phyloP scores from a whole-genome alignment of 768 basidiomycete species.

The Pisolithus orientalis region DNA sequence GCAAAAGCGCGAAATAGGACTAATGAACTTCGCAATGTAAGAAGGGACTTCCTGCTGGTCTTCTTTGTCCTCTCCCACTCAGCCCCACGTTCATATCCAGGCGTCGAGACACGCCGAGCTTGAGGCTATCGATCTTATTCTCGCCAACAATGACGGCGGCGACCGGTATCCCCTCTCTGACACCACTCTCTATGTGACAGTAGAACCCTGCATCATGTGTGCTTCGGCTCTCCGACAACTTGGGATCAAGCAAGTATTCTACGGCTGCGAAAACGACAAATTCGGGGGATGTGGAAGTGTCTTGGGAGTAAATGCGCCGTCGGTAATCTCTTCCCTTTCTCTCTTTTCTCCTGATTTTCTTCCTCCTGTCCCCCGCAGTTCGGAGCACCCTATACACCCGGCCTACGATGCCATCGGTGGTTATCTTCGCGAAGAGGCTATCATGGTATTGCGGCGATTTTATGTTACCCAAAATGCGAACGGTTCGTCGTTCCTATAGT shows the following conservation, averaged over 20 bases:
- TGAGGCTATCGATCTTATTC: slow-evolving; percentile 88
- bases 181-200: slow-evolving; percentile 93
- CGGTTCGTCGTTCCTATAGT: slow-evolving; percentile 43
- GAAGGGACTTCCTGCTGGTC: slow-evolving; percentile 8
- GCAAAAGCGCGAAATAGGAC: slow-evolving; percentile 90
- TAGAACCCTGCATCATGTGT: slow-evolving; percentile 99
- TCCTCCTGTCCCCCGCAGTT: slow-evolving; percentile 31
- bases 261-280: slow-evolving; percentile 91
- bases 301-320: slow-evolving; percentile 78
- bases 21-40: slow-evolving; percentile 88
- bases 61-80: background rate
- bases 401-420: slow-evolving; percentile 72
- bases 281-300: slow-evolving; percentile 98
- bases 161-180: slow-evolving; percentile 58
- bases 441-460: slow-evolving; percentile 80
- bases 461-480: slow-evolving; percentile 92
- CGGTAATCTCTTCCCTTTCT: slow-evolving; percentile 15
- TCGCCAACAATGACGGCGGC: slow-evolving; percentile 52
- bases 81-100: slow-evolving; percentile 34
- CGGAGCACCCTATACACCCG: slow-evolving; percentile 68
- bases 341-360: background rate
- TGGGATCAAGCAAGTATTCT: slow-evolving; percentile 85
- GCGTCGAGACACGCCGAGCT: slow-evolving; percentile 97
- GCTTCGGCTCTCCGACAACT: slow-evolving; percentile 91
- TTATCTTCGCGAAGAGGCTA: slow-evolving; percentile 75